Base-by-base conservation (phyloP, 495 filamentous ascomycete genomes). In the Ascodesmis nigricans region DNA sequence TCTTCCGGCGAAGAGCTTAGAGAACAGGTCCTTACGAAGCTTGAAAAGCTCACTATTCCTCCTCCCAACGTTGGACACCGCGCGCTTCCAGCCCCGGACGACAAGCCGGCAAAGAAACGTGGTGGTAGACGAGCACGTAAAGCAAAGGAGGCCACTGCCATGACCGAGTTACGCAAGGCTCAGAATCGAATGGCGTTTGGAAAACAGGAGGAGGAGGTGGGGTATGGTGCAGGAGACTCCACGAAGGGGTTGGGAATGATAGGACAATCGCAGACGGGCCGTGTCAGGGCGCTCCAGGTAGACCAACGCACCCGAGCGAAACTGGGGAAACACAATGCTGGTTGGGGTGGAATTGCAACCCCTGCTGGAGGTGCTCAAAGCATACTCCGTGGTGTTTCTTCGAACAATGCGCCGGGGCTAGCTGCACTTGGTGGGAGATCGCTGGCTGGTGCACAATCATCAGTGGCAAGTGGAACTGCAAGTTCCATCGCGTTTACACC, bases 131-230 rank as follows among this genome's bases (percentile, higher is more conserved):
- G 83, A 40, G 87, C 83, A 3, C 67, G 87, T 24, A 92, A 91
- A 53, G 87, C 83, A 39, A 97, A 97, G 63, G 90, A 93, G 59
- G 82, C 83, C 5, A 76, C 76, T 4, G 84, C 87, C 39, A 91
- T 93, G 82, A 97, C 87, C 1, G 87, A 97, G 36, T 60, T 97
- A 20, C 75, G 82, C 36, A 95, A 95, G 50, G 81, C 83, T 5
- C 84, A 92, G 56, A 97, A 97, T 56, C 69, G 87, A 15, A 73
- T 97, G 65, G 81, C 75, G 0, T 97, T 97, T 44, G 84, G 84
- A 32, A 87, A 90, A 47, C 87, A 95, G 47, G 87, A 97, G 54
- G 69, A 74, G 42, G 87, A 97, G 55, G 76, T 87, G 13, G 87
- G 87, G 9, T 95, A 90, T 52, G 87, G 82, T 9, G 68, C 67